Conservation (phyloP, 331 rosid species). For the Acacia pycnantha region DNA sequence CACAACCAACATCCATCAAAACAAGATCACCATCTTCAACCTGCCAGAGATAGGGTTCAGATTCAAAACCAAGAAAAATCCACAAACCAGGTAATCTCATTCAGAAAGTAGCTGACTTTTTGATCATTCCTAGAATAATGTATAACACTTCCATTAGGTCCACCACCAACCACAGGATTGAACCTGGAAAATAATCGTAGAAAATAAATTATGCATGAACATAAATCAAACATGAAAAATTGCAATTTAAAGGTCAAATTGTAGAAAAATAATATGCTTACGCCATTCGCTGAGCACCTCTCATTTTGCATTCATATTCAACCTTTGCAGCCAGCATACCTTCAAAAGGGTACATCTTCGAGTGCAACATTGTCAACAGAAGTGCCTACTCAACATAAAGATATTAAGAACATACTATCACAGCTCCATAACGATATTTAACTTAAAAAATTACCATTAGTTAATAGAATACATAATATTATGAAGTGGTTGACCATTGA, state of each 20-base stretch:
- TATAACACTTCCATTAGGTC: slow-evolving; percentile 79
- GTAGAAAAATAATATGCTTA: slow-evolving; percentile 44
- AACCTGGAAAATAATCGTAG: slow-evolving; percentile 52
- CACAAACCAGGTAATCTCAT: slow-evolving; percentile 3
- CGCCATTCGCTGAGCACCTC: slow-evolving; percentile 98
- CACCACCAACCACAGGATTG: slow-evolving; percentile 98
- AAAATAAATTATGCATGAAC: slow-evolving; percentile 17
- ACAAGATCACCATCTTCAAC: slow-evolving; percentile 85
- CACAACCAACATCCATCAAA: slow-evolving; percentile 96
- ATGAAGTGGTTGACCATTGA: not conserved
- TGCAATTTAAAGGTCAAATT: slow-evolving; percentile 14
- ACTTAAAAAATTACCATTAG: not conserved
- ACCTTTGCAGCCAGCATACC: slow-evolving; percentile 75
- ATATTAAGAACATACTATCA: slow-evolving; percentile 9
- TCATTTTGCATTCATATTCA: slow-evolving; percentile 91
- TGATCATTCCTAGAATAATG: slow-evolving; percentile 94
- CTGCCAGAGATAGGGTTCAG: slow-evolving; percentile 46
- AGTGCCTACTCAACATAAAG: slow-evolving; percentile 63
- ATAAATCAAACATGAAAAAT: slow-evolving; percentile 1
- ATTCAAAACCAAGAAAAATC: slow-evolving; percentile 20
- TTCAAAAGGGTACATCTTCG: slow-evolving; percentile 71
- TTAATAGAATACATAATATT: not conserved
- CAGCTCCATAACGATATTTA: not conserved
- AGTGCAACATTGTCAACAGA: slow-evolving; percentile 84
- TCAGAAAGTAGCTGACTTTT: slow-evolving; percentile 53